A percentile compares a stretch with the other conserved stretches of the same genome.
Evolutionary conservation across 345 rosid species (phyloP).

Genomic region (Populus davidiana): DNA sequence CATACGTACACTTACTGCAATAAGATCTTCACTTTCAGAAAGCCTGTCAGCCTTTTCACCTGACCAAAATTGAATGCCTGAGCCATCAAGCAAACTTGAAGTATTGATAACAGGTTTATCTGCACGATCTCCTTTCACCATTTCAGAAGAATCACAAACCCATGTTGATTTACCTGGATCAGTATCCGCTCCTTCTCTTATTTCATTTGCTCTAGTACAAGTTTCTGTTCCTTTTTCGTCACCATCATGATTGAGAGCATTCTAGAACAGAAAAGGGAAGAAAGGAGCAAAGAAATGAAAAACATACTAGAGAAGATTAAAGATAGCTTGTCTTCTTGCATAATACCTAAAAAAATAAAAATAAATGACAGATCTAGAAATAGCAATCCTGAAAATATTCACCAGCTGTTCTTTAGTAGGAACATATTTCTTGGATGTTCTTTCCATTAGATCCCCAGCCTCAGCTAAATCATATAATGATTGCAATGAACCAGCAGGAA

Average conservation of each 20-base stretch:
- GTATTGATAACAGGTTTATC: not conserved
- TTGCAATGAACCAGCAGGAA: not conserved
- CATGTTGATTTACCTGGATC: not conserved
- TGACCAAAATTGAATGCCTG: not conserved
- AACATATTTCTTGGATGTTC: not conserved
- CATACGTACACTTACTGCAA: not conserved
- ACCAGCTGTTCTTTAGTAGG: not conserved
- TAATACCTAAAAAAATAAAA: not conserved
- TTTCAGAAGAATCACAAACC: not conserved
- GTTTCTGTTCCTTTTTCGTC: not conserved
- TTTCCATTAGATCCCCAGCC: conserved; percentile 1
- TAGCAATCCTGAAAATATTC: not conserved
- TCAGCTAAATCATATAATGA: conserved; percentile 4
- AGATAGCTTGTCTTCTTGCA: not conserved
- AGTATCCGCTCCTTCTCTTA: not conserved
- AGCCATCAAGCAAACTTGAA: not conserved
- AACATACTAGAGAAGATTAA: not conserved
- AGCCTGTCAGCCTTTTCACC: not conserved
- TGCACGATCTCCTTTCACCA: not conserved
- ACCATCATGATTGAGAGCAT: not conserved
- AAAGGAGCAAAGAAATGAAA: not conserved
- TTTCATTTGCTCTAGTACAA: not conserved
- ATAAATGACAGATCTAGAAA: not conserved
- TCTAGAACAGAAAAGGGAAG: not conserved
- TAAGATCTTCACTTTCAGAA: not conserved